A percentile compares a stretch with the other conserved stretches of the same genome.
phyloP scores from a whole-genome alignment of 2,329 filamentous ascomycete species.

The Phyllosticta citriasiana region DNA sequence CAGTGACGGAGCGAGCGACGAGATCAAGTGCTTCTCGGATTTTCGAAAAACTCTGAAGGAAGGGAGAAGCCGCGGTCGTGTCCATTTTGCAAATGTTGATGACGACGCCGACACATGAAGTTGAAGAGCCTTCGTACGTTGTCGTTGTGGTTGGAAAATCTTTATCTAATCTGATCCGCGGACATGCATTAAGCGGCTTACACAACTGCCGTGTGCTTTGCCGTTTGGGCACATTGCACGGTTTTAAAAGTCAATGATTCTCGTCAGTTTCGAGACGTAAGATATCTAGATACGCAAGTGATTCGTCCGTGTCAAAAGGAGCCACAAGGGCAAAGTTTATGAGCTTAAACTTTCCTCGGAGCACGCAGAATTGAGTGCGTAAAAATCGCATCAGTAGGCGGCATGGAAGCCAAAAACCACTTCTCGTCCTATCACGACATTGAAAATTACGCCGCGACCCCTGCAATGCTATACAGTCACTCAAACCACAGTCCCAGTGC shows the following conservation, averaged over 20 bases:
- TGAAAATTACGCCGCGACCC: not conserved
- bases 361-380: not conserved
- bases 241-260: too few species aligned
- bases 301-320: too few species aligned
- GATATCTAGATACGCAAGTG: too few species aligned
- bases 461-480: not conserved
- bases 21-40: not conserved
- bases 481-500: not conserved
- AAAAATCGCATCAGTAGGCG: not conserved
- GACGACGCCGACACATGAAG: not conserved
- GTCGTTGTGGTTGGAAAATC: not conserved
- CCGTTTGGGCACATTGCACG: too few species aligned
- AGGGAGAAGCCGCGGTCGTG: not conserved
- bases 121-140: too few species aligned
- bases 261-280: too few species aligned
- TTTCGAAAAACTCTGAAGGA: not conserved
- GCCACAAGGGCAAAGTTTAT: too few species aligned
- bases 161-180: not conserved
- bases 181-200: not conserved
- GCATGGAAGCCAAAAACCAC: not conserved
- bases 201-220: not conserved
- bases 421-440: not conserved
- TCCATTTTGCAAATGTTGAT: not conserved
- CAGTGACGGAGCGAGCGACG: not conserved
- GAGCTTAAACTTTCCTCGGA: too few species aligned